Base-by-base conservation (phyloP, 2,329 filamentous ascomycete genomes). In the Clonostachys sp. region DNA sequence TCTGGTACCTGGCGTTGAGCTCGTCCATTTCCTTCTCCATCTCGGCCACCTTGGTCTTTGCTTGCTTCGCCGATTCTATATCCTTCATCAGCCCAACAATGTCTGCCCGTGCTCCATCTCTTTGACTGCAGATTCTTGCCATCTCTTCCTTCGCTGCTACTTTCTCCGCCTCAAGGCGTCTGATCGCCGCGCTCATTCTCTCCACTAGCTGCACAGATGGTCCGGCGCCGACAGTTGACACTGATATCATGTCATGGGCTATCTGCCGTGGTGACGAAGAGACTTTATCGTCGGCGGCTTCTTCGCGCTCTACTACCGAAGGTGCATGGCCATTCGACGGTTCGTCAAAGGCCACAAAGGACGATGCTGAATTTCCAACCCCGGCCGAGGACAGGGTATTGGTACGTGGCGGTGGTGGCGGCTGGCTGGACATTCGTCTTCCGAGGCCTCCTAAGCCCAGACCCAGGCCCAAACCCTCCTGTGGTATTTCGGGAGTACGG, bases 171-270 rank as follows among this genome's bases (percentile, higher is more conserved):
- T 99, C 94, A 0, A 99, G 75, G 6, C 92, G 83, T 10, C 94
- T 87, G 41, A 99, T 91, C 0, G 91, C 89, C 4, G 91, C 89
- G 60, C 89, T 95, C 89, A 99, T 95, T 46, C 92, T 83, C 68
- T 97, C 94, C 14, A 99, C 91, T 1, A 99, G 80, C 67, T 97
- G 92, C 2, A 99, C 92, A 0, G 87, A 92, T 0, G 94, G 94
- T 0, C 94, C 94, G 0, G 92, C 91, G 1, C 86, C 92, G 9
- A 90, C 87, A 0, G 92, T 96, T 1, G 91, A 95, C 7, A 89
- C 88, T 3, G 89, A 95, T 33, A 94, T 80, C 72, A 95, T 87
- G 58, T 96, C 91, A 55, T 91, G 87, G 50, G 88, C 79, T 7
- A 86, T 82, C 49, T 85, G 83, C 38, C 83, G 82, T 2, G 84